Evolutionary conservation across 345 rosid genomes (phyloP), one percentile per base, ranked within the genome.

Genomic region (Lepidium aucheri): DNA sequence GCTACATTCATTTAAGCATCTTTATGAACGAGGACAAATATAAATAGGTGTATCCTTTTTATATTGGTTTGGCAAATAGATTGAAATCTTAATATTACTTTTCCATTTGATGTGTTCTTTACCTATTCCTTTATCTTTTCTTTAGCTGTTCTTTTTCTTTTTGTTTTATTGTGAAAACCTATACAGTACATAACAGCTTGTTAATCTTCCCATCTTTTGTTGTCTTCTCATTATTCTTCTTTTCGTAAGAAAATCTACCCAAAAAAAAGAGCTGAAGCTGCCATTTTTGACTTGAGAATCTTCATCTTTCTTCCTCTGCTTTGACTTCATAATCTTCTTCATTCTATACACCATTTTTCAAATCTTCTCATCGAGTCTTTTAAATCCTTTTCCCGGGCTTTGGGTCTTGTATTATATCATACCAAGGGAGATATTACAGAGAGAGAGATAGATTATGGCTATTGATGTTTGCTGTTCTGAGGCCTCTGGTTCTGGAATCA

Each of bases 401-500:
- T 50, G 61, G 17, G 40, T 45, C 32, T 59, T 49, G 43, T 59
- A 47, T 45, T 15, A 46, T 45, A 36, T 9, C 9, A 60, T 22
- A 51, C 1, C 13, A 52, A 57, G 50, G 39, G 9, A 53, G 33
- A 41, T 10, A 15, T 14, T 18, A 4, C 5, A 35, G 36, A 50
- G 28, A 39, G n/a, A 13, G 28, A 15, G 36, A 41, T 36, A 44
- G 5, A 20, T 52, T 9, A 89, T 92, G 98, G 95, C 95, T 22
- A 68, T 89, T 24, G 93, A 92, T 34, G 88, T 87, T 46, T 87
- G 83, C 41, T 75, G 53, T 46, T 76, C 93, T 1, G 96, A 86
- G 82, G 78, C 83, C 68, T 70, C 89, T 54, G 80, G 80, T 67
- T 51, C 88, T 4, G 78, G 75, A 44, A 77, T 79, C 54, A 85